These are phyloP conservation scores for Pelargonium australe DNA, from an alignment of 441 rosid species.

Conservation along the genomic window DNA sequence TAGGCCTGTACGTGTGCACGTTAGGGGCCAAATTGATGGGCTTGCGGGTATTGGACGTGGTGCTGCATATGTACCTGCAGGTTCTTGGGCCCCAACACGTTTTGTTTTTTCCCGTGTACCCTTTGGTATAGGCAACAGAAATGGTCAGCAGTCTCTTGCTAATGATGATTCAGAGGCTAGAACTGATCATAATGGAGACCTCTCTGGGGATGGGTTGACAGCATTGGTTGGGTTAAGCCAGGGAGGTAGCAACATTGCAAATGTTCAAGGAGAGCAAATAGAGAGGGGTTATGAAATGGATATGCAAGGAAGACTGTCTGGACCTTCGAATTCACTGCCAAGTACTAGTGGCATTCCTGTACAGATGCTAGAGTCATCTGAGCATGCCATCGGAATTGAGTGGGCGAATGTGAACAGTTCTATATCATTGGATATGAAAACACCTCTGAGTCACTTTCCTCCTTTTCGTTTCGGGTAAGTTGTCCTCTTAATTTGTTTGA, in stretches of 20 bases:
- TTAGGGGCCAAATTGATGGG: conserved; percentile 86
- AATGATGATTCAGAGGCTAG: conserved; percentile 80
- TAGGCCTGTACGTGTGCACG: conserved; percentile 83
- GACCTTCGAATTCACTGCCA: conserved; percentile 43
- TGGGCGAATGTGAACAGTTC: conserved; percentile 69
- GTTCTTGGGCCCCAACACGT: conserved; percentile 84
- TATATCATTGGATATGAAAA: conserved; percentile 83
- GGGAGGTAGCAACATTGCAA: conserved; percentile 46
- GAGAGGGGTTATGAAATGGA: conserved; percentile 51
- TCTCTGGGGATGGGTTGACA: conserved; percentile 80
- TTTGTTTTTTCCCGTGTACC: conserved; percentile 91
- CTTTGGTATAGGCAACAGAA: conserved; percentile 61
- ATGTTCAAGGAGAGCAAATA: conserved; percentile 47
- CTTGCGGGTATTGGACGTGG: conserved; percentile 89
- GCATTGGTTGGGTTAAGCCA: conserved; percentile 82
- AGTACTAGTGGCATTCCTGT: conserved; percentile 40
- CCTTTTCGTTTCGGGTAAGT: conserved; percentile 95
- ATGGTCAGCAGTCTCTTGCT: conserved; percentile 65
- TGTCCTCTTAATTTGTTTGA: conserved; percentile 13
- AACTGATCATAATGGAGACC: conserved; percentile 64
- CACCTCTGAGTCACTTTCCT: conserved; percentile 92
- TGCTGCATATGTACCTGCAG: conserved; percentile 70
- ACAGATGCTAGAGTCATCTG: conserved; percentile 61
- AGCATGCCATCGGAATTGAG: conserved; percentile 52
- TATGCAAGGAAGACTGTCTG: conserved; percentile 40